phyloP scores from a whole-genome alignment of 2,329 filamentous ascomycete species.

The Bimuria novae-zelandiae region DNA sequence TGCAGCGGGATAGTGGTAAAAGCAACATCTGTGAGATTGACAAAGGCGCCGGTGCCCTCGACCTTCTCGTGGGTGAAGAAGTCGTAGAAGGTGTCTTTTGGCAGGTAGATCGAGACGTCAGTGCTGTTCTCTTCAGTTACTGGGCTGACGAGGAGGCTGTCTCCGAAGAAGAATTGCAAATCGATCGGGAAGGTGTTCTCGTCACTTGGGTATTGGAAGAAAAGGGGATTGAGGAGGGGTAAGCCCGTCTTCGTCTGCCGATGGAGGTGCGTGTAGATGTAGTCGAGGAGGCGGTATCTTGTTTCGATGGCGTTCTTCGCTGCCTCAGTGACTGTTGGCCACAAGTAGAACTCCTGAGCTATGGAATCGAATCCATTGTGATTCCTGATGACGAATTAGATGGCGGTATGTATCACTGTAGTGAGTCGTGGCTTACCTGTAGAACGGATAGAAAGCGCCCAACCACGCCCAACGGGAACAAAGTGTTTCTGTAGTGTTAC shows the following conservation, averaged over 20 bases:
- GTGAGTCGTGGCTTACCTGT: constrained; percentile 49
- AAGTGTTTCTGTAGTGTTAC: constrained; percentile 68
- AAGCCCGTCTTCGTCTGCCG: constrained; percentile 63
- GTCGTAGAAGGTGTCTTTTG: constrained; percentile 64
- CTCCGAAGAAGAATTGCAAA: constrained; percentile 63
- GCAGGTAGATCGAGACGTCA: constrained; percentile 60
- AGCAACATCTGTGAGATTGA: constrained; percentile 54
- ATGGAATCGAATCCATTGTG: constrained; percentile 63
- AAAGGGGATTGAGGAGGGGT: constrained; percentile 69
- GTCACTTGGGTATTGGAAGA: constrained; percentile 69
- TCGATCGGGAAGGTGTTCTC: constrained; percentile 56
- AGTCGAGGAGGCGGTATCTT: constrained; percentile 74
- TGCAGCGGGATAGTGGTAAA: constrained; percentile 65
- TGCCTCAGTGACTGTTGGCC: constrained; percentile 60
- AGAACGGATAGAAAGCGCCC: constrained; percentile 76
- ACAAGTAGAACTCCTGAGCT: constrained; percentile 65
- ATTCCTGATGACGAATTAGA: constrained; percentile 47
- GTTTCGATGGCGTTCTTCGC: constrained; percentile 70
- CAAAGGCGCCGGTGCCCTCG: constrained; percentile 51
- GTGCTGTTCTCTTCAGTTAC: constrained; percentile 59
- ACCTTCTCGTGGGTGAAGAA: constrained; percentile 59
- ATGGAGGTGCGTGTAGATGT: constrained; percentile 74
- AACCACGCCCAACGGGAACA: constrained; percentile 75
- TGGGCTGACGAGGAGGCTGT: constrained; percentile 60
- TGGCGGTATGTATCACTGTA: neutral